phyloP scores from a whole-genome alignment of 192 early-diverging fungal species.

The Thamnidium elegans region DNA sequence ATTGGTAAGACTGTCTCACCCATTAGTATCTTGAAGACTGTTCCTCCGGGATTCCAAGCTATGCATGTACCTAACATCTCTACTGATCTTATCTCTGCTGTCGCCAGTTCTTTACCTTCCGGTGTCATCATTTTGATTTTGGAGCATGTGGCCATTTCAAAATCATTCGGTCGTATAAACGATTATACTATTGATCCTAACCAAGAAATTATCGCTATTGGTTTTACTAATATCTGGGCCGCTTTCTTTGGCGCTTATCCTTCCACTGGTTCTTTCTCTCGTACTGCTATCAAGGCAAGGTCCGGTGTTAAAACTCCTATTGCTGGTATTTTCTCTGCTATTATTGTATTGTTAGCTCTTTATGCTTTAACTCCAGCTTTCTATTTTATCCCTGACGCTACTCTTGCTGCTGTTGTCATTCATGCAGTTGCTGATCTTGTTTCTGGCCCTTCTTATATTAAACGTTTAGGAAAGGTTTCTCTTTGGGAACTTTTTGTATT shows the following conservation, averaged over 20 bases:
- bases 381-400: constrained; percentile 82
- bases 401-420: constrained; percentile 87
- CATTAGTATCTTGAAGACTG: constrained; percentile 68
- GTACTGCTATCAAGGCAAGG: constrained; percentile 87
- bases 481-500: constrained; percentile 56
- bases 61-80: constrained; percentile 57
- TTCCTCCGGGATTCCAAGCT: constrained; percentile 75
- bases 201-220: constrained; percentile 91
- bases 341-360: constrained; percentile 79
- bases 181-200: constrained; percentile 78
- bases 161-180: constrained; percentile 85
- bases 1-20: constrained; percentile 46
- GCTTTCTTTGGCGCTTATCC: constrained; percentile 88
- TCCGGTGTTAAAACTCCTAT: constrained; percentile 85
- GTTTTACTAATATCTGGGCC: constrained; percentile 81
- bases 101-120: constrained; percentile 58
- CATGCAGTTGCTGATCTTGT: constrained; percentile 81
- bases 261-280: constrained; percentile 94
- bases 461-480: constrained; percentile 51
- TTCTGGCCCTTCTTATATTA: constrained; percentile 54
- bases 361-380: constrained; percentile 82
- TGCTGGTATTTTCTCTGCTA: constrained; percentile 79
- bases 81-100: constrained; percentile 47
- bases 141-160: constrained; percentile 89
- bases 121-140: constrained; percentile 77